Percentiles rank a stretch among this genome's conserved stretches.
Conservation (phyloP, 2,329 filamentous ascomycete genomes). For the Monosporascus cannonballus region DNA sequence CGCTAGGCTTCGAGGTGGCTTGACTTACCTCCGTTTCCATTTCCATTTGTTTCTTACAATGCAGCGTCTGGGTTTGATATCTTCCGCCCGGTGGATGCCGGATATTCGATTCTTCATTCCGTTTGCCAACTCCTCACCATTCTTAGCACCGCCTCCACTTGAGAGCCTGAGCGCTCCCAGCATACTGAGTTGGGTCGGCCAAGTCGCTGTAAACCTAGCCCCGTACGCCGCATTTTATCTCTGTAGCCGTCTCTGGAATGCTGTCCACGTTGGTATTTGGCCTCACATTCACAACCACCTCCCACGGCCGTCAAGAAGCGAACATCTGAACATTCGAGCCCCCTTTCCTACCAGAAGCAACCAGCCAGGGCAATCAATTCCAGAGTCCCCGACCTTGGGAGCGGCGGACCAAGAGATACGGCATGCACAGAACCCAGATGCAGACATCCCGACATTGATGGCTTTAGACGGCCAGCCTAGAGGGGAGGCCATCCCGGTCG, state of each 20-base stretch:
- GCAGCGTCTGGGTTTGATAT: conserved; percentile 44
- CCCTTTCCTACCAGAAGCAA: conserved; percentile 2
- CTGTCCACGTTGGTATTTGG: conserved; percentile 32
- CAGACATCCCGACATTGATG: conserved; percentile 15
- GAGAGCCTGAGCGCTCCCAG: conserved; percentile 31
- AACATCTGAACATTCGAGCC: conserved; percentile 4
- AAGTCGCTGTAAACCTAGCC: conserved; percentile 34
- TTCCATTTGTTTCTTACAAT: conserved; percentile 47
- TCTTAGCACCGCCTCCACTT: conserved; percentile 38
- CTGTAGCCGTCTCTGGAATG: conserved; percentile 32
- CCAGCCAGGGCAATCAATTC: conserved; percentile 15
- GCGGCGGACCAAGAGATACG: conserved; percentile 25
- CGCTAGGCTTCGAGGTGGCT: conserved; percentile 15
- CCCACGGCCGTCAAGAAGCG: conserved; percentile 24
- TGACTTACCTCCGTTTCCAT: conserved; percentile 40
- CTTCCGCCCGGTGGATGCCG: conserved; percentile 37
- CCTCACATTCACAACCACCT: conserved; percentile 31
- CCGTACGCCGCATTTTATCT: conserved; percentile 44
- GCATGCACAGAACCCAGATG: conserved; percentile 14
- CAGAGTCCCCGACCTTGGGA: conserved; percentile 26
- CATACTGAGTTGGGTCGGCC: conserved; percentile 37
- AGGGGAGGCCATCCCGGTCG: conserved; percentile 23
- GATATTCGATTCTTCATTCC: conserved; percentile 46
- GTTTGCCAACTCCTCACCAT: conserved; percentile 45
- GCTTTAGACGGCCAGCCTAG: conserved; percentile 25